Evolutionary conservation across 2,329 filamentous ascomycete genomes (phyloP).

Genomic region (Colletotrichum plurivorum): DNA sequence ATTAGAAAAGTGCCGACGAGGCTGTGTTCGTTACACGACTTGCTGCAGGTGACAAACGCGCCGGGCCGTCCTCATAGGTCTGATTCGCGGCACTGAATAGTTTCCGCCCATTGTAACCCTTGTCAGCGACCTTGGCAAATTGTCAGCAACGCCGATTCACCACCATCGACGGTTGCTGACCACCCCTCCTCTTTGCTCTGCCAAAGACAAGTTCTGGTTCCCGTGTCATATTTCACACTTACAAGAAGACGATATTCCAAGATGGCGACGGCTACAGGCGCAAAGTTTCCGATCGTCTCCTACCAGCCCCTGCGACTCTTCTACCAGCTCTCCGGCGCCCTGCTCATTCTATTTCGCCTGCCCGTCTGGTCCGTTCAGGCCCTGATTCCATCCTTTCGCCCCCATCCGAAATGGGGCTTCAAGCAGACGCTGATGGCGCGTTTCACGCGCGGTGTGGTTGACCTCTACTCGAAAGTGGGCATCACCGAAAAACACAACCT

Average conservation of each 20-base stretch:
- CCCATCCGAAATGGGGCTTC: conserved; percentile 31
- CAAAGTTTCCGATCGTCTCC: conserved; percentile 17
- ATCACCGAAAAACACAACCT: conserved; percentile 37
- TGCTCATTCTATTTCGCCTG: conserved; percentile 16
- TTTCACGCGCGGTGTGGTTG: conserved; percentile 18
- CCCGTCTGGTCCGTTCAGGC: conserved; percentile 23
- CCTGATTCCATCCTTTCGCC: conserved; percentile 16
- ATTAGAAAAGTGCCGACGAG: too few species aligned
- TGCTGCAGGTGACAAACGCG: too few species aligned
- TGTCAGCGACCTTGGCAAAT: too few species aligned
- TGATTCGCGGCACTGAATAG: too few species aligned
- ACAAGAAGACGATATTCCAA: not conserved
- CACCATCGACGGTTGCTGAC: too few species aligned
- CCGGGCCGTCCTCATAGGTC: too few species aligned
- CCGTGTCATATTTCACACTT: too few species aligned
- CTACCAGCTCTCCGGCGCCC: conserved; percentile 15
- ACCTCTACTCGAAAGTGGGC: conserved; percentile 27
- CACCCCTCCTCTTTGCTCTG: too few species aligned
- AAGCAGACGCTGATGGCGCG: conserved; percentile 28
- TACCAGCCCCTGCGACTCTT: conserved; percentile 16
- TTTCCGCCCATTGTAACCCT: too few species aligned
- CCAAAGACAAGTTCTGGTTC: too few species aligned
- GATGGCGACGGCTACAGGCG: conserved; percentile 13
- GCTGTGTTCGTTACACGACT: too few species aligned
- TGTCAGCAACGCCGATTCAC: too few species aligned